phyloP scores from a whole-genome alignment of 78 protist genomes.

The Pigoraptor vietnamica region DNA sequence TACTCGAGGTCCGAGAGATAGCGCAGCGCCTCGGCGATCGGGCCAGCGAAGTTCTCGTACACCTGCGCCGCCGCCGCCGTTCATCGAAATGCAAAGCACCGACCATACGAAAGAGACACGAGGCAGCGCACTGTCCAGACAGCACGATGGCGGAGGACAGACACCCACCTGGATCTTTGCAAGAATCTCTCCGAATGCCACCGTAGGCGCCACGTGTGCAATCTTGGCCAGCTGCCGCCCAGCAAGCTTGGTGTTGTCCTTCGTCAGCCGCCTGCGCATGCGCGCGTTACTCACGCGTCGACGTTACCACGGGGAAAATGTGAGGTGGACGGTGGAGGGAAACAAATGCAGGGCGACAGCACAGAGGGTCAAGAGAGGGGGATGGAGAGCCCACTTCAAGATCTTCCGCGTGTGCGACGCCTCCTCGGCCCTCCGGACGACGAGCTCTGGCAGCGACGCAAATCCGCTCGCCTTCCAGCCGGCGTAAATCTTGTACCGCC shows the following conservation, averaged over 20 bases:
- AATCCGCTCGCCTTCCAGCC: neutral
- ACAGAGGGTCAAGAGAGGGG: no score
- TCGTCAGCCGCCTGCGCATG: conserved; percentile 25
- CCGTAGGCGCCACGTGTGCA: conserved; percentile 11
- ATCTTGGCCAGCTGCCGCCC: conserved; percentile 25
- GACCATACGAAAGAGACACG: no score
- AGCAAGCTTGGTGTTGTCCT: conserved; percentile 24
- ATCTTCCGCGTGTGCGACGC: neutral
- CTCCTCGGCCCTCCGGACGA: neutral
- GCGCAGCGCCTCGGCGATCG: conserved; percentile 19
- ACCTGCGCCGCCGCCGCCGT: no score
- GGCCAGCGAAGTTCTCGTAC: conserved; percentile 27
- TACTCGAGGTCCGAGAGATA: neutral
- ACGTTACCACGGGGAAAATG: no score
- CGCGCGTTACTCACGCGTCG: no score
- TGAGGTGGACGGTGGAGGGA: no score
- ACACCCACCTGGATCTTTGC: no score
- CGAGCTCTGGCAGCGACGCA: neutral
- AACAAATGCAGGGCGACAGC: no score
- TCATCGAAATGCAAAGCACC: no score
- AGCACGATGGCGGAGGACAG: no score
- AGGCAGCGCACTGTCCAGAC: no score
- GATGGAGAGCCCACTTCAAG: no score
- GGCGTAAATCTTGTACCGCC: conserved; percentile 10
- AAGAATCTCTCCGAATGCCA: conserved; percentile 11